Evolutionary conservation across 345 rosid genomes (phyloP), one percentile per base, ranked within the genome.

Genomic region (Salix koriyanagi): DNA sequence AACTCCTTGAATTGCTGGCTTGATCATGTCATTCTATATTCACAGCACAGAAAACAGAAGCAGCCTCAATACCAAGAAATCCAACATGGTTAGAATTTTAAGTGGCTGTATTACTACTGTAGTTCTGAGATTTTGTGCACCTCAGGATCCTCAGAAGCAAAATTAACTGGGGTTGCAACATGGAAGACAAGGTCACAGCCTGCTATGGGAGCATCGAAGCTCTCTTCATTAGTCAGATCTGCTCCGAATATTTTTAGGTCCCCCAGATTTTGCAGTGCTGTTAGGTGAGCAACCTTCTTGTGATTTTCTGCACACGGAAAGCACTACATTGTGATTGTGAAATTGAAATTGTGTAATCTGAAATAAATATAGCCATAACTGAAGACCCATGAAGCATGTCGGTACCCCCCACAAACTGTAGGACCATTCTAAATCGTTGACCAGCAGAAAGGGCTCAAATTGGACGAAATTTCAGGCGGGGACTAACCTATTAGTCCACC

Each of bases 141-240:
- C 98, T 96, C 97, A 0, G 97, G 98, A 83, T 96, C 97, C 50
- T 89, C 12, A 16, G 99, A 90, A 69, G 88, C 84, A 70, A 95
- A 93, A 82, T 90, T 89, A 75, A 93, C 91, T 0, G 98, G 99
- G 7, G 98, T 93, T 8, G 99, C 99, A 36, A 95, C 90, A 72
- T 88, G 99, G 94, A 95, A 95, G 71, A 95, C 87, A n/a, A 86
- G 41, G 58, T 90, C 88, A 73, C 91, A 93, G 6, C 92, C 93
- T 0, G 85, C 81, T 32, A 93, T 23, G 2, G 99, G 83, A 26
- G 85, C 87, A 78, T 78, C 81, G 1, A 91, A 93, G 77, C 93
- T 83, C 23, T 71, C 93, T 83, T 90, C 97, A 26, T 89, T 85
- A 0, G 91, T 87, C 64, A 95, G 82, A 80, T 95, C 97, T 19